Conservation (phyloP, 2,329 filamentous ascomycete species). For the Blastomyces gilchristii region DNA sequence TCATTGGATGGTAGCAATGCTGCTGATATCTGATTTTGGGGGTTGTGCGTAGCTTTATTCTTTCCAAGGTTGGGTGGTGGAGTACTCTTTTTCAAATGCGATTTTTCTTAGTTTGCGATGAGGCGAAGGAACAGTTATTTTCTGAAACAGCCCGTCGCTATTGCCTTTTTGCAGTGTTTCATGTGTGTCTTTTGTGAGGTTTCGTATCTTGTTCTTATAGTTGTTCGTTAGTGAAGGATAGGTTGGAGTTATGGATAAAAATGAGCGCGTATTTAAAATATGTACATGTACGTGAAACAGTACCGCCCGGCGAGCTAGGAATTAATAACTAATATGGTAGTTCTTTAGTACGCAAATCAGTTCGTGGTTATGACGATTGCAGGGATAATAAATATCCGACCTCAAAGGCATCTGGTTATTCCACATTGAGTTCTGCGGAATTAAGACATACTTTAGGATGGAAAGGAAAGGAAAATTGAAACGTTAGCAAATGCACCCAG, state of each 20-base stretch:
- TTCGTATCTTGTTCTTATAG: neutral
- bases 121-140: neutral
- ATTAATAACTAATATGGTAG: neutral
- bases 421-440: neutral
- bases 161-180: neutral
- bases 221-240: neutral
- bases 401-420: neutral
- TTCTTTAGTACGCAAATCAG: neutral
- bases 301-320: neutral
- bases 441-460: neutral
- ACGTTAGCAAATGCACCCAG: neutral
- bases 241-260: neutral
- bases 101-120: neutral
- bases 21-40: neutral
- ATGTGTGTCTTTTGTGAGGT: neutral
- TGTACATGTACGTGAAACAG: neutral
- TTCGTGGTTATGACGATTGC: too few species aligned
- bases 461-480: neutral
- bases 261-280: neutral
- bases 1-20: constrained; percentile 22
- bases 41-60: neutral
- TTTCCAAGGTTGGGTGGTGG: neutral
- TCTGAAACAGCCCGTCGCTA: neutral
- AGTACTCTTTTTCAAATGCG: neutral
- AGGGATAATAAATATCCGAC: neutral